These are phyloP conservation scores for Dentipellis sp. DNA, from an alignment of 768 basidiomycete genomes.

Conservation along the genomic window DNA sequence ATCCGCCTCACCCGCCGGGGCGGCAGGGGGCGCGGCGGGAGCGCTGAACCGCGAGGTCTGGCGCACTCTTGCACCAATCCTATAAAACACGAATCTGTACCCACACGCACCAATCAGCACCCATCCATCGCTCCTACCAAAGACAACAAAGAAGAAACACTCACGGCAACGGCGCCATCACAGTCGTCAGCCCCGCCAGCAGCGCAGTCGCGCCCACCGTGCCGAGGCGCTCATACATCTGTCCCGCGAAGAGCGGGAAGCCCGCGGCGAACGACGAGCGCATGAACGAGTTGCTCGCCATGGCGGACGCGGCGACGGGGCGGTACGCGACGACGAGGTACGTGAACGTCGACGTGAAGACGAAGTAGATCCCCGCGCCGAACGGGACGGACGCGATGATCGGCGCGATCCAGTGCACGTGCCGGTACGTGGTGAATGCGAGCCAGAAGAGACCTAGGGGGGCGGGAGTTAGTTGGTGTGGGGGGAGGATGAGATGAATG, in stretches of 20 bases:
- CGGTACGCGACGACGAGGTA: slow-evolving; percentile 44
- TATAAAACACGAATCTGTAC: neutral
- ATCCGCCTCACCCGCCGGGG: too few species aligned
- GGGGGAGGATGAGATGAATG: neutral
- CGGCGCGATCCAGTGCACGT: slow-evolving; percentile 39
- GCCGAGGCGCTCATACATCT: slow-evolving; percentile 29
- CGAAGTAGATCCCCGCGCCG: slow-evolving; percentile 49
- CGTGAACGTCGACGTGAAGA: slow-evolving; percentile 62
- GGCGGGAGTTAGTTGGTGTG: neutral
- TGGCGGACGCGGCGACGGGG: slow-evolving; percentile 48
- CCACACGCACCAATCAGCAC: neutral
- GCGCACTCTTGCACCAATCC: neutral
- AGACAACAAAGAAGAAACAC: slow-evolving; percentile 14
- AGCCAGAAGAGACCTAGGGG: slow-evolving; percentile 38
- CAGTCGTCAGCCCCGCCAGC: slow-evolving; percentile 28
- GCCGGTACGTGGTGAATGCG: slow-evolving; percentile 42
- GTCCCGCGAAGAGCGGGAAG: slow-evolving; percentile 31
- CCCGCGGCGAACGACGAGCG: slow-evolving; percentile 29
- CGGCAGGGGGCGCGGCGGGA: too few species aligned
- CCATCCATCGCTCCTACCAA: neutral
- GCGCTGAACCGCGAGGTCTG: neutral
- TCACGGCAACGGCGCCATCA: slow-evolving; percentile 40
- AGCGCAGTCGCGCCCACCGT: slow-evolving; percentile 31
- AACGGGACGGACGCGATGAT: slow-evolving; percentile 37
- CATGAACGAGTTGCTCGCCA: slow-evolving; percentile 53